Base-by-base conservation (phyloP, 1,284 basidiomycete genomes). In the Grifola frondosa region DNA sequence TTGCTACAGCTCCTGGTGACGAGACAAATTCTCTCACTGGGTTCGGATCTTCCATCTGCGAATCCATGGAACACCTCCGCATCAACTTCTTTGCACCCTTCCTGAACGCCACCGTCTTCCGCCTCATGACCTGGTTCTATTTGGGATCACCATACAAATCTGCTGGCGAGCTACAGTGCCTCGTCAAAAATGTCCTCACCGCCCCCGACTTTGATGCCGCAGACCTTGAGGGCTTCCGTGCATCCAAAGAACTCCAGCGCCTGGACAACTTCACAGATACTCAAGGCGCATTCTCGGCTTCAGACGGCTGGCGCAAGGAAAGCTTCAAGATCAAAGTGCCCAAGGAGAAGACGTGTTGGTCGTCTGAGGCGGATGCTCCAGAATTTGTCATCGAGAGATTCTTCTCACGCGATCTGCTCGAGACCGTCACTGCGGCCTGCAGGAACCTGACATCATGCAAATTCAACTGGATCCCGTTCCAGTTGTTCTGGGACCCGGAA, bases 121-220 rank as follows among this genome's bases (percentile, higher is more conserved):
- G 20, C 1, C 22, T 48, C 23, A 29, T 53, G 22, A 1, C 38
- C 6, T 55, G 53, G 53, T 26, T 38, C 10, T 39, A 44, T 40
- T 33, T 21, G 7, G 53, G 43, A 5, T 37, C 33, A 2, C 26
- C 30, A 9, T 6, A 10, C 3, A 55, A 53, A 29, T 50, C 60
- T 1, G 30, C 33, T 6, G 37, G 6, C 1, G 54, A 62, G 37
- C 19, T 54, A 1, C 23, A 59, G 21, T 29, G 46, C 1, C 50
- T 63, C 2, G 52, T 57, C 6, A 8, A 45, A 2, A 40, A 57
- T 12, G 54, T 62, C 3, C 24, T 63, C 4, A 29, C 21, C 3
- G 42, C 49, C 3, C 40, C 37, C 0, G 55, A 56, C 17, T 61
- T 59, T 31, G 11, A 40, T 0, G 7, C 17, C 0, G 39, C 43